These are phyloP conservation scores for Neurospora tetraspora DNA, from an alignment of 495 filamentous ascomycete genomes.

Conservation along the genomic window DNA sequence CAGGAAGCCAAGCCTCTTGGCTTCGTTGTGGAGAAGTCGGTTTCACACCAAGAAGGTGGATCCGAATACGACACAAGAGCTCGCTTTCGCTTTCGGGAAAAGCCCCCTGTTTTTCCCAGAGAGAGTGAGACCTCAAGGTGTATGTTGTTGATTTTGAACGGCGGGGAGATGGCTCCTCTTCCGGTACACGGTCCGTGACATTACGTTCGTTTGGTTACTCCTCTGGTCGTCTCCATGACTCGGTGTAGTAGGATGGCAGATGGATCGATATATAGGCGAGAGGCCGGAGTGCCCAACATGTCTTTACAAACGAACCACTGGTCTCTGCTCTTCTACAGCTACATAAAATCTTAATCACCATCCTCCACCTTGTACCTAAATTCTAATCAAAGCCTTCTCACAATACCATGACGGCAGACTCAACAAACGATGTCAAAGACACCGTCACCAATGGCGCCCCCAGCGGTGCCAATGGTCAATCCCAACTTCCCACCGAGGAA, in stretches of 20 bases:
- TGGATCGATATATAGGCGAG: neutral
- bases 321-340: neutral
- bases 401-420: neutral
- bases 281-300: neutral
- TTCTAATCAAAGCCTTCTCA: neutral
- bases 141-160: neutral
- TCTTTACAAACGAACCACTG: neutral
- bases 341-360: neutral
- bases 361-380: neutral
- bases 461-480: neutral
- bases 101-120: neutral
- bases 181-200: neutral
- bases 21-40: neutral
- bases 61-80: slow-evolving; percentile 1
- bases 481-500: slow-evolving; percentile 4
- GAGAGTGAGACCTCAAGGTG: neutral
- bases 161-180: neutral
- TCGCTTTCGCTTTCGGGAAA: slow-evolving; percentile 1
- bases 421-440: neutral
- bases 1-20: neutral
- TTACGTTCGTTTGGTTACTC: neutral
- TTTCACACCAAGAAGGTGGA: neutral
- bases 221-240: neutral
- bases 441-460: neutral
- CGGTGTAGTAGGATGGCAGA: neutral